Evolutionary conservation across 306 rosid genomes (phyloP).

Genomic region (Acacia crassicarpa): DNA sequence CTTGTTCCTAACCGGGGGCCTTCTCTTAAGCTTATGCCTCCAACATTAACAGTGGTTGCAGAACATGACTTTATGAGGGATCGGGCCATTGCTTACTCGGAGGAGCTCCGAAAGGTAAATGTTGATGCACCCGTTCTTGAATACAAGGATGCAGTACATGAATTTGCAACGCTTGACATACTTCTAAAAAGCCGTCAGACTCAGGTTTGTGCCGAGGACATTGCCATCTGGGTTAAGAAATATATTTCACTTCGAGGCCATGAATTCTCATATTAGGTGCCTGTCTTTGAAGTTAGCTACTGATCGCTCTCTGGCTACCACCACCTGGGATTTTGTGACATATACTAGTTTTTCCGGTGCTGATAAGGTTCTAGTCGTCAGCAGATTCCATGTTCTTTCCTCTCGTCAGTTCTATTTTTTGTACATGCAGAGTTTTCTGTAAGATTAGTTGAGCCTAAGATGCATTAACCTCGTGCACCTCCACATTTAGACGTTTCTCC

Average conservation of each 20-base stretch:
- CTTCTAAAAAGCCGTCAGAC: conserved; percentile 94
- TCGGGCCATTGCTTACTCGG: conserved; percentile 95
- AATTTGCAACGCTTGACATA: conserved; percentile 88
- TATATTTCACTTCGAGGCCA: conserved; percentile 91
- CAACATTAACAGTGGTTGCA: conserved; percentile 89
- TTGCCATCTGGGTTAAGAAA: conserved; percentile 95
- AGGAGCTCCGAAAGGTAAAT: conserved; percentile 87
- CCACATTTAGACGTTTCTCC: conserved; percentile 36
- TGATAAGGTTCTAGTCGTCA: conserved; percentile 25
- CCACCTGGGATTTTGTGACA: conserved; percentile 28
- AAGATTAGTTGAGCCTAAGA: conserved; percentile 53
- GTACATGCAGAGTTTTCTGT: conserved; percentile 50
- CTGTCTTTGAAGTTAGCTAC: conserved; percentile 25
- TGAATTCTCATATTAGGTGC: conserved; percentile 80
- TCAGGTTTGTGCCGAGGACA: conserved; percentile 89
- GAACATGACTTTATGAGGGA: conserved; percentile 99
- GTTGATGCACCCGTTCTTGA: conserved; percentile 91
- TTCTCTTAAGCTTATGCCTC: conserved; percentile 88
- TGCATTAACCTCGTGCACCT: conserved; percentile 35
- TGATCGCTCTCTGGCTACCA: conserved; percentile 17
- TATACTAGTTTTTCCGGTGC: conserved; percentile 27
- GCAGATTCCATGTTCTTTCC: conserved; percentile 30
- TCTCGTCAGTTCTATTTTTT: conserved; percentile 34
- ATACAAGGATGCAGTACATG: conserved; percentile 93
- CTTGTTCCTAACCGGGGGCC: conserved; percentile 70